Percentiles rank a stretch among this genome's conserved stretches.
Conservation (phyloP, 805 yeast species). For the Spathaspora girioi region DNA sequence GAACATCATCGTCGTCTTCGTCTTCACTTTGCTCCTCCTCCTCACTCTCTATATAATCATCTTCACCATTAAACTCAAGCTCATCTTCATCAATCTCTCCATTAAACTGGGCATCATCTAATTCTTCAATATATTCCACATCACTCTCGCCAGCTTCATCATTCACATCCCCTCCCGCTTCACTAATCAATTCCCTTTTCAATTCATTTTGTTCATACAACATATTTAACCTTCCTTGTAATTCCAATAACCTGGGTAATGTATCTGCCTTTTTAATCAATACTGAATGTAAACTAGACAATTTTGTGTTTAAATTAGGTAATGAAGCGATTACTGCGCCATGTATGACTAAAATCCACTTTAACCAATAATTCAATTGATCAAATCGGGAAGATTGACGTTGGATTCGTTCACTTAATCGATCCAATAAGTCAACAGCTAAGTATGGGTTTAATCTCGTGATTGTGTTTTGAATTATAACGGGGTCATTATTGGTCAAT, state of each 20-base stretch:
- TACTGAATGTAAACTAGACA: constrained; percentile 45
- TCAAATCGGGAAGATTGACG: constrained; percentile 50
- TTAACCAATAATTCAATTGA: constrained; percentile 51
- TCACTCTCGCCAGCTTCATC: constrained; percentile 39
- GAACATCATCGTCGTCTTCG: constrained; percentile 7
- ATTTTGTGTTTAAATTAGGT: constrained; percentile 40
- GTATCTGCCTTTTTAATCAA: constrained; percentile 47
- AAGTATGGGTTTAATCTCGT: constrained; percentile 45
- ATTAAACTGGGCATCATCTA: constrained; percentile 44
- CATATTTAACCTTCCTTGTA: constrained; percentile 48
- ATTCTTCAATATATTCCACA: constrained; percentile 71
- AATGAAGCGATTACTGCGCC: constrained; percentile 48
- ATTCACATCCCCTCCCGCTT: constrained; percentile 20
- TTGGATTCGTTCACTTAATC: constrained; percentile 49
- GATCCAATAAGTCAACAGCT: constrained; percentile 48
- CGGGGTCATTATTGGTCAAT: constrained; percentile 51
- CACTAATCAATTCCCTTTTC: constrained; percentile 35
- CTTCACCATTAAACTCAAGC: constrained; percentile 14
- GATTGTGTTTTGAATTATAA: constrained; percentile 47
- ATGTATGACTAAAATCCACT: constrained; percentile 53
- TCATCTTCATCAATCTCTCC: constrained; percentile 18
- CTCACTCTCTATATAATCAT: constrained; percentile 13
- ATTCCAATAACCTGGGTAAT: constrained; percentile 47
- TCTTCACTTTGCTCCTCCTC: constrained; percentile 11
- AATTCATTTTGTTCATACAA: constrained; percentile 41